phyloP scores from a whole-genome alignment of 225 moss, liverwort and hornwort genomes.

The Thuidium tamariscinum region DNA sequence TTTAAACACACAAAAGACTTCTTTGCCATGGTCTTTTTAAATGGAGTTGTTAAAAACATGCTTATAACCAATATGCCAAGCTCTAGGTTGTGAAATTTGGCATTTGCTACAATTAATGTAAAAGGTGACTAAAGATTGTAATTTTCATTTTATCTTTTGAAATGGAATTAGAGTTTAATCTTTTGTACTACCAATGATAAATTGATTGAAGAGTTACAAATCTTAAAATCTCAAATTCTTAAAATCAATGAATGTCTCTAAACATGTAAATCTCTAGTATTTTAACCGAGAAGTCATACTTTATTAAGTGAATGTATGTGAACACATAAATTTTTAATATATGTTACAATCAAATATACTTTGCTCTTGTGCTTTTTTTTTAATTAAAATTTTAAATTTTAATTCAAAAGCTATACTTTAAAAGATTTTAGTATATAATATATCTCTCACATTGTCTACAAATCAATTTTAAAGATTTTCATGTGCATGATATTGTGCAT shows the following conservation, averaged over 20 bases:
- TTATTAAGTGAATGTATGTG: no score
- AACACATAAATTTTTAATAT: no score
- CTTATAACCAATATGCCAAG: background rate
- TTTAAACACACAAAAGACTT: background rate
- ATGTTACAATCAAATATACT: no score
- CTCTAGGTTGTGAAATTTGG: accelerated
- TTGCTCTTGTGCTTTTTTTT: no score
- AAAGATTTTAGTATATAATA: background rate
- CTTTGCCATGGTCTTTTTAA: background rate
- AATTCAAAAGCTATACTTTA: background rate
- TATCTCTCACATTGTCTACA: background rate
- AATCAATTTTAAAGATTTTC: background rate
- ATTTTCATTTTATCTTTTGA: background rate
- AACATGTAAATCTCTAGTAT: no score
- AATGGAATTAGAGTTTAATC: background rate
- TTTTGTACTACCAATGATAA: background rate
- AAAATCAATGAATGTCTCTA: background rate
- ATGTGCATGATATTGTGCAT: background rate
- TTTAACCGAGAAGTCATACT: no score
- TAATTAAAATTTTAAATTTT: background rate
- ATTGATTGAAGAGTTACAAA: accelerated
- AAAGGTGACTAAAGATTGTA: background rate
- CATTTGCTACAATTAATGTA: background rate
- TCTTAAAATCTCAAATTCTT: background rate
- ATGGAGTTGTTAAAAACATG: no score